These are phyloP conservation scores for Penicillium carneum DNA, from an alignment of 2,329 filamentous ascomycete species.

Conservation along the genomic window DNA sequence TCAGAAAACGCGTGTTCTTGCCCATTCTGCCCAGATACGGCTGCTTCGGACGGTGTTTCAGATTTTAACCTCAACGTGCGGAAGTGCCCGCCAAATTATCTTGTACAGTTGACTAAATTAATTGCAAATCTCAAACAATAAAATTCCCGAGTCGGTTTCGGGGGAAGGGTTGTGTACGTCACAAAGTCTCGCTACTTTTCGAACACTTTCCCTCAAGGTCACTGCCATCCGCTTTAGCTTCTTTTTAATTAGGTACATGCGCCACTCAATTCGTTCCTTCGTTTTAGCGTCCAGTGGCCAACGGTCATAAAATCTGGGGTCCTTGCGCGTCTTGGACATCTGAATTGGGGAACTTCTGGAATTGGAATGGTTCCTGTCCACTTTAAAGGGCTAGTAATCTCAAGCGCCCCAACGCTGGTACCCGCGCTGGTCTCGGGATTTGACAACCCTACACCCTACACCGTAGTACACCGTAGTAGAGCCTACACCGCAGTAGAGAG, in stretches of 20 bases:
- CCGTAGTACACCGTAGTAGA: not conserved
- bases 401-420: not conserved
- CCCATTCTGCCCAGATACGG: slow-evolving; percentile 22
- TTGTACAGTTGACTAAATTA: not conserved
- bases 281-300: not conserved
- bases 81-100: slow-evolving; percentile 19
- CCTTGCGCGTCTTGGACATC: not conserved
- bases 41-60: slow-evolving; percentile 31
- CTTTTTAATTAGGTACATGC: not conserved
- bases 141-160: not conserved
- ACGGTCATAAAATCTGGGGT: slow-evolving; percentile 13
- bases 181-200: slow-evolving; percentile 3
- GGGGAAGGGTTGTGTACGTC: not conserved
- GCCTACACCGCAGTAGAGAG: not conserved
- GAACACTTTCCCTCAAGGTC: not conserved
- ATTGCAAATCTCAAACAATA: slow-evolving; percentile 3
- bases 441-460: not conserved
- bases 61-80: slow-evolving; percentile 30
- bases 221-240: slow-evolving; percentile 3
- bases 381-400: not conserved
- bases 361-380: not conserved
- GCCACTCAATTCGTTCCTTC: not conserved
- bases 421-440: slow-evolving; percentile 8
- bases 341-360: not conserved
- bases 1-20: slow-evolving; percentile 38